These are phyloP conservation scores for Hyaloscypha finlandica DNA, from an alignment of 495 filamentous ascomycete genomes.

Conservation along the genomic window DNA sequence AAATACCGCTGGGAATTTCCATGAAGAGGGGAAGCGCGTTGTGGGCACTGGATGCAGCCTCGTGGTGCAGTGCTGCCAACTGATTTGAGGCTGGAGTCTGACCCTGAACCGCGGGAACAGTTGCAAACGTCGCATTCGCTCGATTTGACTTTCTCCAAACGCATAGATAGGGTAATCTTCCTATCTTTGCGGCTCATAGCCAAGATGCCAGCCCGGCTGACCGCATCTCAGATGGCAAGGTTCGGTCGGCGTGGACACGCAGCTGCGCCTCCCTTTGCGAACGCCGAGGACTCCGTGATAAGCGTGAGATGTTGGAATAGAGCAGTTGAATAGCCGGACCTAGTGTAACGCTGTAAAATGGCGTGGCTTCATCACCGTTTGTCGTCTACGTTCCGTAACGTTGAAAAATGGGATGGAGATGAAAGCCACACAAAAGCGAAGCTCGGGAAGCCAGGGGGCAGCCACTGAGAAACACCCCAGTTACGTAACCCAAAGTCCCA, in stretches of 20 bases:
- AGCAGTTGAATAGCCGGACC: background rate
- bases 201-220: background rate
- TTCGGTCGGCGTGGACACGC: background rate
- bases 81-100: background rate
- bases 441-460: constrained; percentile 3
- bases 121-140: no score
- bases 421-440: background rate
- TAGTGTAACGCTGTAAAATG: background rate
- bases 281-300: background rate
- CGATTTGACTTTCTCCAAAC: no score
- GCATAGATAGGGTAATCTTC: background rate
- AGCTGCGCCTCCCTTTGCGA: no score
- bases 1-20: background rate
- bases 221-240: background rate
- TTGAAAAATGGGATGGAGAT: background rate
- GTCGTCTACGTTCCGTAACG: background rate
- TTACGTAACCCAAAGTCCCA: constrained; percentile 1
- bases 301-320: background rate
- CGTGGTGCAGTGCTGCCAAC: background rate
- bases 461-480: background rate
- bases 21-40: background rate
- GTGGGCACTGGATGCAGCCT: background rate
- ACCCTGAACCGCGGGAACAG: no score
- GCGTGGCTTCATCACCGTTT: background rate
- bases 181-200: background rate